Conservation (phyloP, 176 grass and related monocot species). For the maize (Zea mays) region DNA sequence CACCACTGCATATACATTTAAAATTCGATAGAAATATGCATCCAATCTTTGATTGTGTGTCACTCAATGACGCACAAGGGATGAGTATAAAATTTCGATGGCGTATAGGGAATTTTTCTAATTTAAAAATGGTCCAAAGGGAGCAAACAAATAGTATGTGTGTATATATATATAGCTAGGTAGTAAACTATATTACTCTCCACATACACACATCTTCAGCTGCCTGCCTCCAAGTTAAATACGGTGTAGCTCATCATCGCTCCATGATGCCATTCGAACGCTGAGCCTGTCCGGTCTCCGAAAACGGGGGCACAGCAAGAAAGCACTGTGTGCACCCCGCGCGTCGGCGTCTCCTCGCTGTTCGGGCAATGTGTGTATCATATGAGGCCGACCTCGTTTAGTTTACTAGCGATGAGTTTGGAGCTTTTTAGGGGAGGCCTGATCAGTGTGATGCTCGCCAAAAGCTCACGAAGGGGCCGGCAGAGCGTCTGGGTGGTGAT, state of each 20-base stretch:
- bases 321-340: neutral
- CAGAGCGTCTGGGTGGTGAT: neutral
- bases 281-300: slow-evolving; percentile 51
- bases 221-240: neutral
- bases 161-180: neutral
- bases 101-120: no score
- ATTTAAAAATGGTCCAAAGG: slow-evolving; percentile 40
- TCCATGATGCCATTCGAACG: slow-evolving; percentile 21
- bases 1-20: neutral
- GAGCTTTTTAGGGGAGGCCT: neutral
- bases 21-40: neutral
- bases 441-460: slow-evolving; percentile 7
- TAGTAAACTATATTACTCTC: slow-evolving; percentile 4
- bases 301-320: slow-evolving; percentile 42
- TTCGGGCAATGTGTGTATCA: slow-evolving; percentile 17
- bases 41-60: neutral
- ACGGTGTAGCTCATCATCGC: neutral
- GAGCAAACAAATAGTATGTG: neutral
- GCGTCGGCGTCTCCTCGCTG: neutral
- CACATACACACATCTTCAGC: neutral
- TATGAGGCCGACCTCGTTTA: slow-evolving; percentile 35
- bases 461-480: slow-evolving; percentile 10
- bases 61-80: no score
- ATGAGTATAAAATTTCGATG: no score
- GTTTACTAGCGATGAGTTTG: neutral